Percentiles rank a stretch among this genome's conserved stretches.
These are phyloP conservation scores for Ascochyta fabae DNA, from an alignment of 2,329 filamentous ascomycete species.

Conservation along the genomic window DNA sequence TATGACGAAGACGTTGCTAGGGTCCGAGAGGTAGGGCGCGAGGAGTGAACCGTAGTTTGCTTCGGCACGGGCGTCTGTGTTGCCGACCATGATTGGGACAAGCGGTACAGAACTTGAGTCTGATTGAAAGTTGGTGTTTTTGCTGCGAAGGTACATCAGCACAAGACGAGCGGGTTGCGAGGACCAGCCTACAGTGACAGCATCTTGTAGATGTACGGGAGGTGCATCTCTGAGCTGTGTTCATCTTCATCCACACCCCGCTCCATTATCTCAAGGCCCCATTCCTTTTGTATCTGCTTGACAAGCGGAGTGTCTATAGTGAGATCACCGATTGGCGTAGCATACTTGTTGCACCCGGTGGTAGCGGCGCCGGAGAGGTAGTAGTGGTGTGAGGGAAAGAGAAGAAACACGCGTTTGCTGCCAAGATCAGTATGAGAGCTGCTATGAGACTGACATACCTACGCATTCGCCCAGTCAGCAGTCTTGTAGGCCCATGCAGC, in stretches of 20 bases:
- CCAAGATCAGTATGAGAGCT: neutral
- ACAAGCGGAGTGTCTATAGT: slow-evolving; percentile 66
- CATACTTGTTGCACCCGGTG: slow-evolving; percentile 72
- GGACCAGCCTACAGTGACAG: slow-evolving; percentile 55
- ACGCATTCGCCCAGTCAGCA: slow-evolving; percentile 80
- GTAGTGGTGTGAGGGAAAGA: slow-evolving; percentile 91
- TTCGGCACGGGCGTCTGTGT: slow-evolving; percentile 71
- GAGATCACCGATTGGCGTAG: slow-evolving; percentile 76
- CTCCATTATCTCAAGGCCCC: slow-evolving; percentile 61
- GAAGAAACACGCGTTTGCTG: slow-evolving; percentile 85
- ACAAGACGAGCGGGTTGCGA: neutral
- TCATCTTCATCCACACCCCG: slow-evolving; percentile 74
- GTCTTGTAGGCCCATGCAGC: slow-evolving; percentile 95
- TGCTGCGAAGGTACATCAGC: slow-evolving; percentile 31
- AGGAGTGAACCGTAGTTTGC: slow-evolving; percentile 72
- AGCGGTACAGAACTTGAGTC: slow-evolving; percentile 71
- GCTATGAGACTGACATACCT: slow-evolving; percentile 35
- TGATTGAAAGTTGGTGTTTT: slow-evolving; percentile 33
- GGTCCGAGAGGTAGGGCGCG: slow-evolving; percentile 77
- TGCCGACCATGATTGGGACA: slow-evolving; percentile 85
- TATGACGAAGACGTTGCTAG: slow-evolving; percentile 80
- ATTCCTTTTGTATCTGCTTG: slow-evolving; percentile 49
- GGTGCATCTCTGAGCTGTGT: slow-evolving; percentile 95
- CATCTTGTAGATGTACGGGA: slow-evolving; percentile 89
- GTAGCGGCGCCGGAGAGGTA: slow-evolving; percentile 80